A percentile compares a stretch with the other conserved stretches of the same genome.
These are phyloP conservation scores for Myxozyma sirexii DNA, from an alignment of 805 yeast species.

Conservation along the genomic window DNA sequence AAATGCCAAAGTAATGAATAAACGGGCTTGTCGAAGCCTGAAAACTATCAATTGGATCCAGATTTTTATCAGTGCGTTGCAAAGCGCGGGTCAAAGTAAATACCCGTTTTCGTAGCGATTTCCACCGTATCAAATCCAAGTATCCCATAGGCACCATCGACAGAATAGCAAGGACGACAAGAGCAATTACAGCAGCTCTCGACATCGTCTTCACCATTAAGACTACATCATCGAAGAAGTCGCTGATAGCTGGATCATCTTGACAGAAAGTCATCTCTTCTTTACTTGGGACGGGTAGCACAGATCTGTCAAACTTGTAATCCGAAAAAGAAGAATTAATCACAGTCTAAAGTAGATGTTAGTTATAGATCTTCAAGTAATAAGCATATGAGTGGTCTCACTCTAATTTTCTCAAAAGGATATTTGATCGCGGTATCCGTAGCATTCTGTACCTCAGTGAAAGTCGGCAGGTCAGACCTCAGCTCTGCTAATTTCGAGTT, in stretches of 20 bases:
- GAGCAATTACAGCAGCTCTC: constrained; percentile 46
- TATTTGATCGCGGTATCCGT: constrained; percentile 55
- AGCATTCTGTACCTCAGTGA: constrained; percentile 61
- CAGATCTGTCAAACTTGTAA: constrained; percentile 41
- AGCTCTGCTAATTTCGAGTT: constrained; percentile 58
- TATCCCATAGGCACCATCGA: constrained; percentile 51
- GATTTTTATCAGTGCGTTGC: constrained; percentile 25
- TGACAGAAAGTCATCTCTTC: constrained; percentile 46
- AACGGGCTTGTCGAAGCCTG: constrained; percentile 27
- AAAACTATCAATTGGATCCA: constrained; percentile 35
- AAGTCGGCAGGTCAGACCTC: constrained; percentile 61
- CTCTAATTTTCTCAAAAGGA: constrained; percentile 59
- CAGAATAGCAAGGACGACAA: constrained; percentile 49
- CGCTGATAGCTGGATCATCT: constrained; percentile 42
- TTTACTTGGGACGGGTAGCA: constrained; percentile 50
- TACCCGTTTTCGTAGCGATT: constrained; percentile 46
- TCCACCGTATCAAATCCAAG: constrained; percentile 55
- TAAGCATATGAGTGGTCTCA: background rate
- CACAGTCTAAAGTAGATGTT: background rate
- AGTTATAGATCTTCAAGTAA: background rate
- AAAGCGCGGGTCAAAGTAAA: constrained; percentile 19
- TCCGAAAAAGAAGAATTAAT: constrained; percentile 21
- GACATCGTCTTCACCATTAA: constrained; percentile 45
- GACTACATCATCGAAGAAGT: constrained; percentile 44
- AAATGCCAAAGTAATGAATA: constrained; percentile 23